Evolutionary conservation across 2,329 filamentous ascomycete species (phyloP), one percentile per base, ranked within the genome.

Genomic region (Sporothrix humicola): DNA sequence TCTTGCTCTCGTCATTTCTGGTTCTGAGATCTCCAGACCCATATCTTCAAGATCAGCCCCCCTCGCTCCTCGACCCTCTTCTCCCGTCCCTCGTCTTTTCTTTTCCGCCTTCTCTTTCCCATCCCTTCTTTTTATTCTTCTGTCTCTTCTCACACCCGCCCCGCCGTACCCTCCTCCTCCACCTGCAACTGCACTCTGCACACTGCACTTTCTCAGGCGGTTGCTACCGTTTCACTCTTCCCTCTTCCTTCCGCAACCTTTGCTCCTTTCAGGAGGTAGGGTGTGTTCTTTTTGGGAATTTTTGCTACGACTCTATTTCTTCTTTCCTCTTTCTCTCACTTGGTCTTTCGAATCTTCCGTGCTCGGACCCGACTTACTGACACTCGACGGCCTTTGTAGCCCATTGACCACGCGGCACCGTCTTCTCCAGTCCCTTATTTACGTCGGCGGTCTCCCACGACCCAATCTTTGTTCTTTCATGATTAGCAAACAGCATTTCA

Each of bases 221-320:
- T 69, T 69, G 50, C 66, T 44, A 56, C 66, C 50, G 66, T 69
- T 69, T 56, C 26, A 56, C 66, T 56, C 48, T 56, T 23, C n/a
- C 66, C 26, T 68, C 63, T 50, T 69, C 66, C 66, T 56, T 56
- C 48, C 23, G 46, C 44, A 68, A 44, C 46, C 66, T 42, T 69
- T 56, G 50, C 66, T 69, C 15, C 66, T 69, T 54, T 69, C 26
- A 44, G 50, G 66, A 69, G 48, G 26, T 31, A 69, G 48, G 17
- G 66, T 20, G 66, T 56, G 44, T 37, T 7, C 20, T 52, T 68
- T 65, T 37, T 46, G 42, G 63, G 63, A 37, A 37, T 20, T 31
- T 2, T 42, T 42, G 48, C 66, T 56, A 69, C 48, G 46, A 20
- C 48, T 23, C 26, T 44, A 10, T 56, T 56, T 48, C 52, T 54